Evolutionary conservation across 441 rosid species (phyloP).

Genomic region (Eutrema salsugineum): DNA sequence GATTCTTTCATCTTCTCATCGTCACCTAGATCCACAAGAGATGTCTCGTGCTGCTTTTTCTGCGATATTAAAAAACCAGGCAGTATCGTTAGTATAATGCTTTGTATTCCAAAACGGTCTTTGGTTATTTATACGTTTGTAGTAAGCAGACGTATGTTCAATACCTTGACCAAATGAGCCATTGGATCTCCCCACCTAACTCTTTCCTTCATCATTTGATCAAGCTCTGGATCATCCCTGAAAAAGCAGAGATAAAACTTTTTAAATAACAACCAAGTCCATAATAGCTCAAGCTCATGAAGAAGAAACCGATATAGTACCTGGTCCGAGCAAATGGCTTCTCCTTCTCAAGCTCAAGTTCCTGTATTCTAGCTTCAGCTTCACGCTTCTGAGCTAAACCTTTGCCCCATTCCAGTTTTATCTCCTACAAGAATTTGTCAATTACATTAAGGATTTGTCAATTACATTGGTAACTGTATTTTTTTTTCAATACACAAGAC

Average conservation of each 20-base stretch:
- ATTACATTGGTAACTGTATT: background rate
- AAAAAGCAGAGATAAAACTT: constrained; percentile 1
- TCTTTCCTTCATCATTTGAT: constrained; percentile 68
- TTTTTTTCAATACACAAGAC: background rate
- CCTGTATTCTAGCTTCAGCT: constrained; percentile 70
- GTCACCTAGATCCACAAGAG: constrained; percentile 73
- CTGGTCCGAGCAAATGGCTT: constrained; percentile 91
- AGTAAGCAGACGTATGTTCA: background rate
- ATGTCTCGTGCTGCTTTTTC: constrained; percentile 48
- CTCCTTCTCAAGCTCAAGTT: constrained; percentile 81
- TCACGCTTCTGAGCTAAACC: constrained; percentile 95
- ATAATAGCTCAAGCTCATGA: background rate
- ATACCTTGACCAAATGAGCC: constrained; percentile 93
- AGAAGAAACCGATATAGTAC: constrained; percentile 33
- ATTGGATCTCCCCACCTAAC: constrained; percentile 91
- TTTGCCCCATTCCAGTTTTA: constrained; percentile 89
- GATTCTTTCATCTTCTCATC: constrained; percentile 86
- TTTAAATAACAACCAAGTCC: constrained; percentile 7
- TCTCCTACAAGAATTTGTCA: constrained; percentile 45
- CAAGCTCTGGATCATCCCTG: constrained; percentile 94
- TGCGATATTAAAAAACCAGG: constrained; percentile 17
- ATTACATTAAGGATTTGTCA: background rate
- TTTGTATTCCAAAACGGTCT: background rate
- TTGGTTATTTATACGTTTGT: background rate
- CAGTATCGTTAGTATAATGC: background rate